Conservation (phyloP, 176 grass and related monocot species). For the maize (Zea mays) region Zm-B73-REFERENCE-NAM-5.0 NC_050105.1:10391001-10391500, state of each 20-base stretch:
- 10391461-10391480: constrained; percentile 91
- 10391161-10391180: constrained; percentile 20
- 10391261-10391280: too few relatives aligned
- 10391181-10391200: not conserved
- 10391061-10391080: constrained; percentile 31
- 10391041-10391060: not conserved
- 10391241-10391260: constrained; percentile 98
- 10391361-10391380: too few relatives aligned
- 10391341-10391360: too few relatives aligned
- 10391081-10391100: constrained; percentile 91
- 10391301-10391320: too few relatives aligned
- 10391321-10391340: too few relatives aligned
- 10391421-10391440: constrained; percentile 97
- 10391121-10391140: constrained; percentile 97
- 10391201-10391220: constrained; percentile 61
- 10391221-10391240: constrained; percentile 99
- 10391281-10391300: too few relatives aligned
- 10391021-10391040: not conserved
- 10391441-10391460: constrained; percentile 96
- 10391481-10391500: constrained; percentile 80
- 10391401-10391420: too few relatives aligned
- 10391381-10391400: too few relatives aligned
- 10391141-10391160: constrained; percentile 38
- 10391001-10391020: constrained; percentile 31
- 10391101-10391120: constrained; percentile 95